Conservation (phyloP, 2,329 filamentous ascomycete species). For the Epichloe coenophiala region DNA sequence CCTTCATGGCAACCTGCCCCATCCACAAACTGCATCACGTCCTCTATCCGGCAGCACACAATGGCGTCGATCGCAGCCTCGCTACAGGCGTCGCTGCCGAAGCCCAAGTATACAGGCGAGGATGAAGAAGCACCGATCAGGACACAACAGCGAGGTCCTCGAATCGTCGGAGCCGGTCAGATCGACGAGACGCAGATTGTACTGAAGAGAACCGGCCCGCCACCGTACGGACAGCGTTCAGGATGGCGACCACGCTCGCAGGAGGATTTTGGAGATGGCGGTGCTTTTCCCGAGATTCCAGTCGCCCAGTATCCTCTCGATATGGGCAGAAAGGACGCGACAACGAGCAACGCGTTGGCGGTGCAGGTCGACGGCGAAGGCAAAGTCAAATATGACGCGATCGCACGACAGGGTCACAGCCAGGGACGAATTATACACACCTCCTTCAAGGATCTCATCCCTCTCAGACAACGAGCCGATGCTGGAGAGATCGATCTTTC, state of each 20-base stretch:
- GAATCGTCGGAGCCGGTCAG: constrained; percentile 67
- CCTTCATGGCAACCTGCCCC: not conserved
- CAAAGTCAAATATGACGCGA: constrained; percentile 92
- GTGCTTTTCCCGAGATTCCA: constrained; percentile 86
- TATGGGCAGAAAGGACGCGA: constrained; percentile 71
- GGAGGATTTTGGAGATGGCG: constrained; percentile 92
- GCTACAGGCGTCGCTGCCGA: constrained; percentile 68
- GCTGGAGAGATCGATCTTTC: constrained; percentile 82
- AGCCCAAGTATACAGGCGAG: constrained; percentile 82
- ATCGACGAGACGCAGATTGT: constrained; percentile 80
- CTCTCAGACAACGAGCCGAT: constrained; percentile 81
- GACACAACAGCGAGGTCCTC: constrained; percentile 63
- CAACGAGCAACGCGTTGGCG: constrained; percentile 74
- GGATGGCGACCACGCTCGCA: constrained; percentile 82
- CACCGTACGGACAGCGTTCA: constrained; percentile 71
- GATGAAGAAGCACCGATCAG: constrained; percentile 66
- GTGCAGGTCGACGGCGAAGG: constrained; percentile 83
- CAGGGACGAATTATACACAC: constrained; percentile 80
- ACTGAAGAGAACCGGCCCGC: constrained; percentile 69
- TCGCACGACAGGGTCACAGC: constrained; percentile 77
- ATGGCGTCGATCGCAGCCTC: constrained; percentile 60
- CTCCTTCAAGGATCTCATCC: constrained; percentile 94
- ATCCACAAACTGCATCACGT: constrained; percentile 11
- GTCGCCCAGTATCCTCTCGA: constrained; percentile 92
- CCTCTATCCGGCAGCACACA: constrained; percentile 7